Evolutionary conservation across 805 yeast genomes (phyloP), one percentile per base, ranked within the genome.

Genomic region (Saturnispora besseyi): DNA sequence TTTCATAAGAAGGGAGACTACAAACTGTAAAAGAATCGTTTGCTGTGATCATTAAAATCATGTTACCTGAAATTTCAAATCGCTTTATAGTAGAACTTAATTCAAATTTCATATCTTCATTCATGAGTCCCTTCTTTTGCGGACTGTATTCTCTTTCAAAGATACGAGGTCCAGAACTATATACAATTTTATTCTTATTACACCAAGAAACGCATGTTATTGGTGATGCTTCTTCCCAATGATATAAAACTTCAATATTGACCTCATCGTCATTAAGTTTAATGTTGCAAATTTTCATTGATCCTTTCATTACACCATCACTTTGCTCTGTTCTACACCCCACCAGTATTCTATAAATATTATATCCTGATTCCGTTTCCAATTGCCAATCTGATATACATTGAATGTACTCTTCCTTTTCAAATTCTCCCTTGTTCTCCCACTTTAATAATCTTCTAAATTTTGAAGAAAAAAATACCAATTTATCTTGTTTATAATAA

Each of bases 351-450:
- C 65, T 41, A 57, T 51, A 41, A 59, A 64, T 7, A 50, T 50
- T 32, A 55, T 55, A 7, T 41, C 53, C 29, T 47, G 55, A 31
- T 31, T 44, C 29, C 54, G 49, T 51, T 51, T 53, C 12, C 58
- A 69, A 57, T 13, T 58, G 55, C 75, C 74, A 71, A 44, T 63
- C 64, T n/a, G 63, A 54, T 3, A 71, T 28, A 7, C 63, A 56
- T 8, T 61, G 36, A 0, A 71, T 69, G 4, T 46, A 58, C 41
- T 66, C 70, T 5, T 57, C 54, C 0, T 51, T 49, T 6, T 42
- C 48, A n/a, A 62, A 43, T 12, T 22, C 29, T 10, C 44, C 55
- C 4, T 33, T 22, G 3, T 43, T 42, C 12, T 40, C 21, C 46
- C 50, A 48, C 18, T 41, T 22, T 26, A 36, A 55, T 15, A 30